Percentiles rank a stretch among this genome's conserved stretches.
Conservation (phyloP, 2,329 filamentous ascomycete species). For the Pseudogymnoascus sp. region DNA sequence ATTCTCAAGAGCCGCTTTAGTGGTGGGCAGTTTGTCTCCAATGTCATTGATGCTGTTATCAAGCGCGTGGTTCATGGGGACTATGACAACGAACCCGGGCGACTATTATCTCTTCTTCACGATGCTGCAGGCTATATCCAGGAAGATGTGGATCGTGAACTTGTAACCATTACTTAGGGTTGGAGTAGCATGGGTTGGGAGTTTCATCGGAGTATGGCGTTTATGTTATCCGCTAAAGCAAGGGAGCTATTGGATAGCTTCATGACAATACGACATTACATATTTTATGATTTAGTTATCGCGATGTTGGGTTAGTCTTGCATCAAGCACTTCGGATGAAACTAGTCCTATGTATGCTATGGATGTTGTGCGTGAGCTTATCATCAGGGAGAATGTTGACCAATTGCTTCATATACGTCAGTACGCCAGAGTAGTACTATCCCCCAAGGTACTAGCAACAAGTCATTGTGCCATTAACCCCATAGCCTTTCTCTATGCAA, state of each 20-base stretch:
- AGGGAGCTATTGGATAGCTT: neutral
- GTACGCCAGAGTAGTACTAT: neutral
- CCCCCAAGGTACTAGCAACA: neutral
- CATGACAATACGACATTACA: too few relatives aligned
- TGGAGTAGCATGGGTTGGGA: neutral
- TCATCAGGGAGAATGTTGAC: neutral
- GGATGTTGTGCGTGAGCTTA: neutral
- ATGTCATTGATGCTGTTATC: conserved; percentile 6
- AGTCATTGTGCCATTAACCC: neutral
- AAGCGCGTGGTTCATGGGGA: neutral
- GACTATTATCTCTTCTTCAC: neutral
- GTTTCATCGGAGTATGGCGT: neutral
- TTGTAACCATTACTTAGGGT: neutral
- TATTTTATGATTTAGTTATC: neutral
- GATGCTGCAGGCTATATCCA: neutral
- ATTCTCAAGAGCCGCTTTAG: conserved; percentile 6
- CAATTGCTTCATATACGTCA: neutral
- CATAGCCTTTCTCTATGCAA: neutral
- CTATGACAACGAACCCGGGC: neutral
- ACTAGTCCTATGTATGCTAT: neutral
- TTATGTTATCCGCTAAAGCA: neutral
- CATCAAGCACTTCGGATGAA: neutral
- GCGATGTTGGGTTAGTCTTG: neutral
- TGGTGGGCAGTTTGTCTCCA: conserved; percentile 8
- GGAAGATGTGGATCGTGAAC: neutral